Evolutionary conservation across 1,139 yeast genomes (phyloP), one percentile per base, ranked within the genome.

Genomic region (Taphrina sp.): DNA sequence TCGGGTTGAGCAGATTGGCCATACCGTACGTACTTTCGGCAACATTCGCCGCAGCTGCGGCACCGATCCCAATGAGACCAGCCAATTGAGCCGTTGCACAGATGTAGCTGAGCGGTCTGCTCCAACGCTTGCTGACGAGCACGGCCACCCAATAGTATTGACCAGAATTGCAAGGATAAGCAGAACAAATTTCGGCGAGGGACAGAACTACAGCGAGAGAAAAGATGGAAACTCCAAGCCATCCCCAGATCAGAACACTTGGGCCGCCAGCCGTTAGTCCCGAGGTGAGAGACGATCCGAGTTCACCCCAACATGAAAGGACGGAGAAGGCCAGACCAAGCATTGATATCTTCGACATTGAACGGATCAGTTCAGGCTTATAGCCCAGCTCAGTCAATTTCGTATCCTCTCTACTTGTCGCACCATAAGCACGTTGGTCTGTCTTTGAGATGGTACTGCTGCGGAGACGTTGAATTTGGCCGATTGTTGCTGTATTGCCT

Each of bases 171-270:
- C 88, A 81, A 52, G 89, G 89, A 64, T 80, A 79, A 14, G 85
- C 76, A 17, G 83, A 77, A 1, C 85, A 83, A 57, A 81, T 71
- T 62, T 82, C 82, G 20, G 85, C 78, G 76, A 83, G 80, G 14
- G 83, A 74, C 57, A 76, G 63, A 12, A 87, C 88, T 52, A 80
- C 77, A 57, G 75, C 70, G 49, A 82, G 67, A 56, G 83, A 78
- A 61, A 82, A 82, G 52, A 75, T 60, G n/a, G 79, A 78, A 39
- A 82, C 77, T 52, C 76, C 72, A 57, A 82, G 74, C 87, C 88
- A 84, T 54, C 88, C 86, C 87, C 88, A 83, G 17, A 81, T 77
- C 22, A 80, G 73, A 3, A 83, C 63, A 5, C 68, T 67, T 5
- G 74, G 72, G 31, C 74, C 74, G 16, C 70, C 70, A 24, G 70